These are phyloP conservation scores for Grigorovia yakushimaensis DNA, from an alignment of 805 yeast genomes.

Conservation along the genomic window DNA sequence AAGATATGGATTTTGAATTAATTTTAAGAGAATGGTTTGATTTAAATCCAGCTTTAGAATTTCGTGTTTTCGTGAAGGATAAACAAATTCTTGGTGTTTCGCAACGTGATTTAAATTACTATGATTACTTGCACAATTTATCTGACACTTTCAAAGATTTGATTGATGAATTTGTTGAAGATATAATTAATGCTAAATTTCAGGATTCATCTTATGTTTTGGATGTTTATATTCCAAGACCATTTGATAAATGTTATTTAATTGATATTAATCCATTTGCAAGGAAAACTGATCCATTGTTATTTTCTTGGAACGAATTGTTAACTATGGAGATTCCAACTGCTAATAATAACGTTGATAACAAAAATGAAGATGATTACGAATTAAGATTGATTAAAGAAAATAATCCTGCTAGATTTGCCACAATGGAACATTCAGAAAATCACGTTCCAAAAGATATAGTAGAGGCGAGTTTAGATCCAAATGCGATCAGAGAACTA, in stretches of 20 bases:
- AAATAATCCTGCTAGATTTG: constrained; percentile 66
- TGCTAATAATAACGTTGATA: not conserved
- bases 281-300: constrained; percentile 63
- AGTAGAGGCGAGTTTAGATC: constrained; percentile 69
- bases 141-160: constrained; percentile 37
- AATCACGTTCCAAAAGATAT: constrained; percentile 88
- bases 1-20: constrained; percentile 42
- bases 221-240: constrained; percentile 78
- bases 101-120: constrained; percentile 81
- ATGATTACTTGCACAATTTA: constrained; percentile 53
- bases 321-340: constrained; percentile 17
- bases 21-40: constrained; percentile 76
- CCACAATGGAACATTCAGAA: constrained; percentile 75
- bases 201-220: constrained; percentile 52
- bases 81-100: constrained; percentile 58
- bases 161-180: constrained; percentile 48
- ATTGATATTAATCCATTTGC: constrained; percentile 84
- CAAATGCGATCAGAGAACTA: constrained; percentile 59
- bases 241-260: constrained; percentile 53
- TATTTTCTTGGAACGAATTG: constrained; percentile 82
- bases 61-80: constrained; percentile 70
- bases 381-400: constrained; percentile 59
- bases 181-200: constrained; percentile 38
- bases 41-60: constrained; percentile 84
- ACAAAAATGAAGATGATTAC: constrained; percentile 27